Percentiles rank a stretch among this genome's conserved stretches.
Conservation (phyloP, 805 yeast genomes). For the Lipomyces kockii region DNA sequence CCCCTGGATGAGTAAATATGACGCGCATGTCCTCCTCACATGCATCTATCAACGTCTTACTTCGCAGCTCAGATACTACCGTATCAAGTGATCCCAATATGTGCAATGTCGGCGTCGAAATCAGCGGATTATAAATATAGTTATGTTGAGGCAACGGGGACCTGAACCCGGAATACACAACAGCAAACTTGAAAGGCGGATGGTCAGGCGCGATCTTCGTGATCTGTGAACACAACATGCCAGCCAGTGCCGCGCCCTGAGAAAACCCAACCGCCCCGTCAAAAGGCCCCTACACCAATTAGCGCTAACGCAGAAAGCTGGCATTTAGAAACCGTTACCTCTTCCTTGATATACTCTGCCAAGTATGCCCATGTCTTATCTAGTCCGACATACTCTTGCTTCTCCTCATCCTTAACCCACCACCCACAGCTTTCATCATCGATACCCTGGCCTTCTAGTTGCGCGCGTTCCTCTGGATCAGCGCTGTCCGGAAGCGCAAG, state of each 20-base stretch:
- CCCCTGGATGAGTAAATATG: constrained; percentile 85
- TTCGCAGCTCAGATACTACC: constrained; percentile 75
- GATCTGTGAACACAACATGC: constrained; percentile 66
- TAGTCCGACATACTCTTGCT: constrained; percentile 44
- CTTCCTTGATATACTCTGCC: constrained; percentile 58
- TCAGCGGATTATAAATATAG: constrained; percentile 43
- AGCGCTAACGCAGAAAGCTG: constrained; percentile 69
- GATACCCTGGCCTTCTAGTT: constrained; percentile 52
- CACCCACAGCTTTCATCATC: constrained; percentile 47
- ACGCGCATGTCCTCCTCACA: constrained; percentile 53
- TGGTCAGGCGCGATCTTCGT: constrained; percentile 59
- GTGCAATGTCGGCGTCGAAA: constrained; percentile 61
- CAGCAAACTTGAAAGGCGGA: constrained; percentile 65
- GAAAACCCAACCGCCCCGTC: constrained; percentile 90
- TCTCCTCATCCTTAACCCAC: constrained; percentile 47
- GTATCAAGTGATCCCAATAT: constrained; percentile 87
- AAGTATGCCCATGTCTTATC: constrained; percentile 56
- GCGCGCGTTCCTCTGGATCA: constrained; percentile 51
- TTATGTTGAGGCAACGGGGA: constrained; percentile 41
- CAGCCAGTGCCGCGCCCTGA: constrained; percentile 91
- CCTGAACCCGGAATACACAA: constrained; percentile 70
- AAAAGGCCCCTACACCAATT: constrained; percentile 66
- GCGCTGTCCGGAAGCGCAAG: constrained; percentile 77
- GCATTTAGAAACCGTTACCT: constrained; percentile 68
- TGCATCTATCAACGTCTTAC: constrained; percentile 61